Base-by-base conservation (phyloP, 306 rosid species). In the Lathyrus aphaca region DNA sequence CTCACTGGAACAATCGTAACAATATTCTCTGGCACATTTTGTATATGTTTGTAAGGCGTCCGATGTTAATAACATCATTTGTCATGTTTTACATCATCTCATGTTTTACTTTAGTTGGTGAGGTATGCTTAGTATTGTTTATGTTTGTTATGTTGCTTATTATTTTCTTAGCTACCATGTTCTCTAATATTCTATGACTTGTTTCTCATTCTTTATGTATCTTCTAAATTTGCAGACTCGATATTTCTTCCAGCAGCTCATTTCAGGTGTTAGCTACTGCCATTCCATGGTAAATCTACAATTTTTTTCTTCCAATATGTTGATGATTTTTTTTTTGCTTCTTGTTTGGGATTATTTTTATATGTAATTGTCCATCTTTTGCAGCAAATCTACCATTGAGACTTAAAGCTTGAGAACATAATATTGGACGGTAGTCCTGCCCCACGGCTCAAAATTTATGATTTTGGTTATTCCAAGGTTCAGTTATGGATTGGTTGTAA, bases 171-270 rank as follows among this genome's bases (percentile, higher is more conserved):
- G 39, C 35, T 43, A 69, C 68, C 27, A 48, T 65, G n/a, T 58
- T 64, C 38, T 38, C 27, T 51, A 50, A 51, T 54, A 44, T 59
- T 71, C 66, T 44, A 21, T 56, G 25, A 49, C 56, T 56, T 69
- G 68, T 37, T 75, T 72, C 59, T 44, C 64, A 37, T 43, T 74
- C 38, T 72, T 61, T 32, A 10, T 75, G 25, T 61, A 7, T 35
- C 58, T 56, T 69, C 50, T 15, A 40, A 35, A 17, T 71, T 85
- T 66, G 54, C 89, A 90, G 96, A 94, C 94, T 56, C 83, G 96
- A 42, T 90, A 90, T 81, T 90, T 90, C 84, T 90, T 90, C 86
- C 96, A 90, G 89, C 96, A 90, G 86, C 96, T 90, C 77, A 90
- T 90, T 69, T 90, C 96, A 2, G 96, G 96, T 64, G 96, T 90